Evolutionary conservation across 148 eudicot species (phyloP).

Genomic region (Rhododendron vialii): DNA sequence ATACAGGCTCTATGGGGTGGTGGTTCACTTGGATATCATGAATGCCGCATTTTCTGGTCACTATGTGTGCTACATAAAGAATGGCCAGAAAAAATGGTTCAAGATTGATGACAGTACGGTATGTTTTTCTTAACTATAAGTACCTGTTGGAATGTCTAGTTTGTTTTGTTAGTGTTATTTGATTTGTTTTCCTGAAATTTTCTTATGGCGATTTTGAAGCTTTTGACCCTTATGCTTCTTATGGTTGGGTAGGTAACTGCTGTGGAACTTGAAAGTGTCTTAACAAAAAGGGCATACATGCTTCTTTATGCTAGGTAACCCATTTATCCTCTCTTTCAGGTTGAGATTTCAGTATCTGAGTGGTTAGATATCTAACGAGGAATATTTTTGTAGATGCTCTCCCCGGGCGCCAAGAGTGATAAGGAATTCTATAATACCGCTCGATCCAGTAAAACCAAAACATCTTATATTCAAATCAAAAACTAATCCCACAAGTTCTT

Average conservation of each 20-base stretch:
- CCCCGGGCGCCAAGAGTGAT: conserved; percentile 83
- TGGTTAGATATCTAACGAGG: background rate
- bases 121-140: conserved; percentile 15
- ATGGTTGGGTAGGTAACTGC: conserved; percentile 44
- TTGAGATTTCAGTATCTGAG: background rate
- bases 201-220: background rate
- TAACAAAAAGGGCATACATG: conserved; percentile 77
- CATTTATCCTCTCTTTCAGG: background rate
- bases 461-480: conserved; percentile 14
- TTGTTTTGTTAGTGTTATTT: background rate
- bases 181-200: background rate
- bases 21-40: conserved; percentile 85
- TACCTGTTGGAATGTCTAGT: background rate
- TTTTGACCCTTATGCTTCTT: conserved; percentile 1
- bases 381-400: conserved; percentile 52
- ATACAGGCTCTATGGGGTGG: conserved; percentile 75
- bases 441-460: conserved; percentile 36
- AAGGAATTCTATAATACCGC: conserved; percentile 41
- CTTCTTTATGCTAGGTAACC: conserved; percentile 79
- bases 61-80: conserved; percentile 76
- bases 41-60: conserved; percentile 87
- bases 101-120: conserved; percentile 78
- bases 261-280: conserved; percentile 62
- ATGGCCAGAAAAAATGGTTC: conserved; percentile 71
- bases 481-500: conserved; percentile 18